Percentiles rank a stretch among this genome's conserved stretches.
Conservation (phyloP, 805 yeast species). For the Tetrapisispora phaffii region DNA sequence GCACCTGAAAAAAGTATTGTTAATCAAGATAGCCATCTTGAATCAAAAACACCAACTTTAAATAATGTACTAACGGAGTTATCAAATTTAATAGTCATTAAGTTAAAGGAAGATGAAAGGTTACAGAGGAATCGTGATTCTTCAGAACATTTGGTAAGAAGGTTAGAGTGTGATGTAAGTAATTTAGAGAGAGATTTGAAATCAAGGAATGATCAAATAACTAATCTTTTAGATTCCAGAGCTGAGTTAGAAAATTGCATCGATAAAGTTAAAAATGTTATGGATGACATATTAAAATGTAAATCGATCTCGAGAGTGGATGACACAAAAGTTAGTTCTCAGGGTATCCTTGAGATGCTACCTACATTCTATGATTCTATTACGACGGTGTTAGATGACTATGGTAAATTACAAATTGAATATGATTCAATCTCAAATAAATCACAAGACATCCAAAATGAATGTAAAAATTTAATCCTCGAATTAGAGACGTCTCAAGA, state of each 20-base stretch:
- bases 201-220: neutral
- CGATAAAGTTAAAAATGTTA: neutral
- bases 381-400: neutral
- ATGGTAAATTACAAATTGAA: neutral
- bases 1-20: neutral
- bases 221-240: neutral
- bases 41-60: neutral
- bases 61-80: neutral
- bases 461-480: constrained; percentile 1
- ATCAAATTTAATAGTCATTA: neutral
- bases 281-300: neutral
- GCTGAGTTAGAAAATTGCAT: neutral
- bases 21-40: neutral
- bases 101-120: neutral
- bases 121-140: neutral
- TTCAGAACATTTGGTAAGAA: neutral
- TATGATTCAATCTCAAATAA: neutral
- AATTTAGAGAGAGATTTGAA: neutral
- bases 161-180: neutral
- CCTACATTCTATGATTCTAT: neutral
- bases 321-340: neutral
- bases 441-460: neutral
- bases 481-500: constrained; percentile 2
- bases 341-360: neutral
- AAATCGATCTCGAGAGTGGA: neutral